These are phyloP conservation scores for Craspedostauros australis DNA, from an alignment of 108 stramenopile species.

Conservation along the genomic window DNA sequence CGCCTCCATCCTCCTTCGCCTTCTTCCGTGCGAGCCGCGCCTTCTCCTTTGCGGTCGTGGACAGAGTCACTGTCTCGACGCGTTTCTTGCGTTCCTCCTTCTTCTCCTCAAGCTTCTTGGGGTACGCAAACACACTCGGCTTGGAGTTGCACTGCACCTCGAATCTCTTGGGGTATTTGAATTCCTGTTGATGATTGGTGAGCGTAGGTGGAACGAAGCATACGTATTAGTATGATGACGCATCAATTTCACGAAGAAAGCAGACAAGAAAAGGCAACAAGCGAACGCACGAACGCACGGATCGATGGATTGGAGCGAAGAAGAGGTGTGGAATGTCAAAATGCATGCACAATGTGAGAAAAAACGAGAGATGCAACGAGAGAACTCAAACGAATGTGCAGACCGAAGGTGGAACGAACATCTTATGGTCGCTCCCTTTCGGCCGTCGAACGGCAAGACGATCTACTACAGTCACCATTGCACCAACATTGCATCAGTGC, in stretches of 20 bases:
- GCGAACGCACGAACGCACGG: too few relatives aligned
- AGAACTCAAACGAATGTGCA: too few relatives aligned
- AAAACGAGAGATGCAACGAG: not conserved
- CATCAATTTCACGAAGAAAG: too few relatives aligned
- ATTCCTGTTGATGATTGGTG: conserved; percentile 59
- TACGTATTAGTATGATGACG: too few relatives aligned
- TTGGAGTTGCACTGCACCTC: conserved; percentile 87
- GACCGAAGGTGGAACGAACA: too few relatives aligned
- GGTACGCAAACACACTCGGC: conserved; percentile 93
- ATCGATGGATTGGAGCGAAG: too few relatives aligned
- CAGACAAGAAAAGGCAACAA: too few relatives aligned
- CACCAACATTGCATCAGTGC: not conserved
- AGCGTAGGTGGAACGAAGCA: too few relatives aligned
- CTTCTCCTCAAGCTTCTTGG: conserved; percentile 95
- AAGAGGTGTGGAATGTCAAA: too few relatives aligned
- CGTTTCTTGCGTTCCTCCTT: conserved; percentile 98
- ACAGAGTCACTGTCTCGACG: conserved; percentile 94
- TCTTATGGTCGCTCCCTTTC: too few relatives aligned
- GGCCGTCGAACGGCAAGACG: too few relatives aligned
- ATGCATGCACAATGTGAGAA: not conserved
- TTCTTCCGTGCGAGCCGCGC: conserved; percentile 89
- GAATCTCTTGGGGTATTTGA: conserved; percentile 93
- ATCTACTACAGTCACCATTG: too few relatives aligned
- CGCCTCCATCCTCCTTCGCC: conserved; percentile 75
- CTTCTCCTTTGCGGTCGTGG: conserved; percentile 95